These are phyloP conservation scores for Lachnellula subtilissima DNA, from an alignment of 2,329 filamentous ascomycete genomes.

Conservation along the genomic window DNA sequence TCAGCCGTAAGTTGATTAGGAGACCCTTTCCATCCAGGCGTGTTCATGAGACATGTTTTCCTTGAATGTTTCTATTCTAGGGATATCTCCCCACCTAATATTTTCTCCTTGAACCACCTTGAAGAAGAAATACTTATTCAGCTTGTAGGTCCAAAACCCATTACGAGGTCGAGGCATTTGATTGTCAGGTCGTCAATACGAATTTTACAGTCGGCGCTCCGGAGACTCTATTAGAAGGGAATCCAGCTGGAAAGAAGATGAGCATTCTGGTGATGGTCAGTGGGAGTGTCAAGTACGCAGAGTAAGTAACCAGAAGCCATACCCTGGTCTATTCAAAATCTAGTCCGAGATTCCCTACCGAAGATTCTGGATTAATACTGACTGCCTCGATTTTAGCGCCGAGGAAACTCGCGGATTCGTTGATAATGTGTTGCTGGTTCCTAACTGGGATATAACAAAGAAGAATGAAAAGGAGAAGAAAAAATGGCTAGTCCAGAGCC, in stretches of 20 bases:
- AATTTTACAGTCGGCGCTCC: constrained; percentile 56
- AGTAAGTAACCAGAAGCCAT: constrained; percentile 34
- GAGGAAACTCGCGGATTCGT: constrained; percentile 63
- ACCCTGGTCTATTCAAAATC: neutral
- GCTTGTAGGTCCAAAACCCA: constrained; percentile 38
- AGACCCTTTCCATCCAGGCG: too few relatives aligned
- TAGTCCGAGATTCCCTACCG: neutral
- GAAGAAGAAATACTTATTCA: too few relatives aligned
- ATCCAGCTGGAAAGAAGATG: constrained; percentile 55
- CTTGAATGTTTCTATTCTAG: too few relatives aligned
- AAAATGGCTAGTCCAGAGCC: constrained; percentile 64
- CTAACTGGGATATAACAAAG: constrained; percentile 60
- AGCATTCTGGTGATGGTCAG: constrained; percentile 69
- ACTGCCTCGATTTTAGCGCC: too few relatives aligned
- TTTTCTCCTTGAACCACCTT: too few relatives aligned
- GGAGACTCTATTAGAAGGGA: constrained; percentile 37
- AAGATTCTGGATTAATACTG: neutral
- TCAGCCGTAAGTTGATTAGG: constrained; percentile 41
- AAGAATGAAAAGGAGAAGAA: constrained; percentile 50
- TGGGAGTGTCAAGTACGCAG: constrained; percentile 66
- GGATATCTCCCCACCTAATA: too few relatives aligned
- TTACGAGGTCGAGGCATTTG: constrained; percentile 72
- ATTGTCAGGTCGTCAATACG: constrained; percentile 73
- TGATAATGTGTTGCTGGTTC: constrained; percentile 76
- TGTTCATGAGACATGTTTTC: too few relatives aligned